Evolutionary conservation across 345 rosid species (phyloP), one percentile per base, ranked within the genome.

Genomic region (Sisymbrium altissimum): DNA sequence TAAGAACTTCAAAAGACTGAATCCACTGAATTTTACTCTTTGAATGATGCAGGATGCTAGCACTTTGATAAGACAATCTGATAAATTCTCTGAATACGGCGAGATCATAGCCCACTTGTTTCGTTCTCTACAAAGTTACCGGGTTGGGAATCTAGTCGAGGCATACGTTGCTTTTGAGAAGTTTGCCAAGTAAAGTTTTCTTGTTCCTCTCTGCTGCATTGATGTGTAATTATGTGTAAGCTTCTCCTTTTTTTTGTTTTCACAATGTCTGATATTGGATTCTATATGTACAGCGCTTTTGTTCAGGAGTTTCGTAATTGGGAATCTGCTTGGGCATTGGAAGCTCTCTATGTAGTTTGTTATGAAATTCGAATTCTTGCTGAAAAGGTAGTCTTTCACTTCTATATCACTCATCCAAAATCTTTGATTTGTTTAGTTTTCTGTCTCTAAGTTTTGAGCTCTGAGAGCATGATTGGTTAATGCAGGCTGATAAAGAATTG

Each of bases 291-390:
- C 83, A 92, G 98, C 67, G 96, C 97, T 56, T 92, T 95, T 66
- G 72, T 89, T 78, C 99, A 92, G 86, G 99, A 95, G 88, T 95
- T 95, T 78, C 85, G 99, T 76, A 95, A 90, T 78, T 95, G 99
- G 98, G 98, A 95, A 68, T 92, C 98, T 0, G 86, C 97, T 2
- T 92, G 97, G 98, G 99, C 99, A 9, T 79, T 95, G 81, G 93
- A 90, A 79, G 85, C 99, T 27, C 63, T 95, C 38, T 90, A 87
- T 83, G 92, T 83, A 8, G 78, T 95, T 81, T 92, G 89, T 71
- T 95, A 92, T 72, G 98, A 95, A 81, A 84, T 95, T 74, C 84
- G 99, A 82, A 79, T 95, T 83, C 98, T 95, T 73, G 96, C 98
- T 0, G 99, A 95, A 77, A 86, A 82, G 97, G 99, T 95, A 21